Conservation (phyloP, 257 asterid species). For the Solanum sejunctum region DNA sequence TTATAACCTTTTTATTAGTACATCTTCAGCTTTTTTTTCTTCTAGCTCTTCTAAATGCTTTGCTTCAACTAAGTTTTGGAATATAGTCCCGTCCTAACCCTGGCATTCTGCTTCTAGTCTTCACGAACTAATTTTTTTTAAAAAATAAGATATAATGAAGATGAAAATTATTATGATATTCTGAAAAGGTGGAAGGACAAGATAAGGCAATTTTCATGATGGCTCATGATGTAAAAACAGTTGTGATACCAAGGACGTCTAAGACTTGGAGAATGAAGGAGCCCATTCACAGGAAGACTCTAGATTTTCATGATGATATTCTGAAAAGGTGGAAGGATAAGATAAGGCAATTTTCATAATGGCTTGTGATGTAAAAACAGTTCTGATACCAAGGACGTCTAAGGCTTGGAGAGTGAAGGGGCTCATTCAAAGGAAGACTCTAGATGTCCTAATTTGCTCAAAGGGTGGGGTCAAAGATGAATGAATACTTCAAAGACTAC, state of each 20-base stretch:
- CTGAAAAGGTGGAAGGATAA: background rate
- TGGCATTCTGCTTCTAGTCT: background rate
- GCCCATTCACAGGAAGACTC: background rate
- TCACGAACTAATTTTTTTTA: background rate
- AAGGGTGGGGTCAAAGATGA: background rate
- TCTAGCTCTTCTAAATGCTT: background rate
- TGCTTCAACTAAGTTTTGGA: background rate
- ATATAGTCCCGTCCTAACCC: background rate
- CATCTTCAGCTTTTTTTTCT: background rate
- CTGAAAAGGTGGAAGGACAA: background rate
- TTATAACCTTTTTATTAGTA: background rate
- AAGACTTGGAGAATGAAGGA: background rate
- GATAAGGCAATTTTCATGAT: background rate
- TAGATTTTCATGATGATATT: background rate
- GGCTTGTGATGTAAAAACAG: background rate
- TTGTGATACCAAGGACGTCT: background rate
- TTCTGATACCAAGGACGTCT: background rate
- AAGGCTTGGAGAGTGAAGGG: background rate
- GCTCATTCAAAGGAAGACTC: background rate
- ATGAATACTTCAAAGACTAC: background rate
- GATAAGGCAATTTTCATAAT: background rate
- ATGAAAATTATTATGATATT: background rate
- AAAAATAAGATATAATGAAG: background rate
- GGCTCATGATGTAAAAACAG: background rate
- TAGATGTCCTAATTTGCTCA: background rate